A percentile compares a stretch with the other conserved stretches of the same genome.
Evolutionary conservation across 2,329 filamentous ascomycete genomes (phyloP).

Genomic region (Penicillium sclerotiorum): DNA sequence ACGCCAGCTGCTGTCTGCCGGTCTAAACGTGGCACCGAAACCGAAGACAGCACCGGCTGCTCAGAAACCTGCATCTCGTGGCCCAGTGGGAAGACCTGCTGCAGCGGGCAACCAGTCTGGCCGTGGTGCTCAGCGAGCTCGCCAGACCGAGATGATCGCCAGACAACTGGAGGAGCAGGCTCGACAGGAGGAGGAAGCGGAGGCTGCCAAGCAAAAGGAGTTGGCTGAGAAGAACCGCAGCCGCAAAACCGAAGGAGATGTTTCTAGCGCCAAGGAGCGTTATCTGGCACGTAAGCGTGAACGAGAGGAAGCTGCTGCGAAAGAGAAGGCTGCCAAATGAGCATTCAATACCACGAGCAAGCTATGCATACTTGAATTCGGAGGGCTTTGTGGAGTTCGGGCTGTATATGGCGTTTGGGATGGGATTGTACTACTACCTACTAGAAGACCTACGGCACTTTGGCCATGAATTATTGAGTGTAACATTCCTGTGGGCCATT

Average conservation of each 20-base stretch:
- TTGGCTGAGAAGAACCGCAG: constrained; percentile 61
- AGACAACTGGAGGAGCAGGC: constrained; percentile 60
- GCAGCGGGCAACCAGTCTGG: constrained; percentile 38
- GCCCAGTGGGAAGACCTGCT: constrained; percentile 9
- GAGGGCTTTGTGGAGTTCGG: not conserved
- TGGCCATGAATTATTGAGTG: too few species aligned
- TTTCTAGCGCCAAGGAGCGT: constrained; percentile 63
- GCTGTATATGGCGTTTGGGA: not conserved
- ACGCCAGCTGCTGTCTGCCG: constrained; percentile 62
- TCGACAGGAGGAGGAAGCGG: constrained; percentile 60
- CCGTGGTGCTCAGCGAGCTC: constrained; percentile 51
- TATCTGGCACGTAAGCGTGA: constrained; percentile 64
- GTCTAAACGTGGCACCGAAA: constrained; percentile 62
- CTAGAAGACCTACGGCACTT: too few species aligned
- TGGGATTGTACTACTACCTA: not conserved
- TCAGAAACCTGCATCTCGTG: constrained; percentile 18
- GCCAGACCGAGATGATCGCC: constrained; percentile 64
- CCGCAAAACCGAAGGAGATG: constrained; percentile 59
- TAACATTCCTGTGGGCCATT: too few species aligned
- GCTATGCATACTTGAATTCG: constrained; percentile 3
- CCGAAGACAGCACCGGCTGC: constrained; percentile 43
- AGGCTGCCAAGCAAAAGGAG: constrained; percentile 56
- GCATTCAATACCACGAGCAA: not conserved
- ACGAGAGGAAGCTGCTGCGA: constrained; percentile 42
- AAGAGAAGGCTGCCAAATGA: constrained; percentile 22